Evolutionary conservation across 1,284 basidiomycete species (phyloP).

Genomic region (Coniophora puteana): DNA sequence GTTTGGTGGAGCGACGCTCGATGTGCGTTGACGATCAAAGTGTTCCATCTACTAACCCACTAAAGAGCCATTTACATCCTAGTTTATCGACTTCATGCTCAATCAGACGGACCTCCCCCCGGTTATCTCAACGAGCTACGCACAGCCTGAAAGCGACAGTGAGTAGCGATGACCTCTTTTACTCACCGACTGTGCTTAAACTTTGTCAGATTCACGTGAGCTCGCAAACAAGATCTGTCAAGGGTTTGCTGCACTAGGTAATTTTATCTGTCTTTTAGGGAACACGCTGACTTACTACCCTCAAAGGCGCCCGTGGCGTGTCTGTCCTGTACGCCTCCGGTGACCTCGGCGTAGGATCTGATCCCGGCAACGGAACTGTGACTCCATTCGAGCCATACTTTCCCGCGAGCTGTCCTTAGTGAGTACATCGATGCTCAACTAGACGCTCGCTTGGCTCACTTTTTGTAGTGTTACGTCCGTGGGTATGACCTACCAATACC

Average conservation of each 20-base stretch:
- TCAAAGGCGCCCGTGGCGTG: constrained; percentile 56
- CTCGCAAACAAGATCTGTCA: constrained; percentile 55
- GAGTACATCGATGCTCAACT: too few species aligned
- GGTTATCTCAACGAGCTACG: constrained; percentile 63
- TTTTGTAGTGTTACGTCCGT: constrained; percentile 29
- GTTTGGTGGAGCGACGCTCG: too few species aligned
- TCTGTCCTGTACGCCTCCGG: constrained; percentile 57
- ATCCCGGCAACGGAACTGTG: constrained; percentile 43
- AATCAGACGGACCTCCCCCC: constrained; percentile 34
- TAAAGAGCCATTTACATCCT: constrained; percentile 4
- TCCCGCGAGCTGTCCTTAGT: constrained; percentile 32
- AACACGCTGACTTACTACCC: too few species aligned
- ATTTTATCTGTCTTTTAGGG: too few species aligned
- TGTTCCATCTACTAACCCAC: constrained; percentile 24
- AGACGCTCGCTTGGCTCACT: too few species aligned
- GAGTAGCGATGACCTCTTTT: background rate
- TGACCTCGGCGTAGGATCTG: constrained; percentile 53
- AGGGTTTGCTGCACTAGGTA: constrained; percentile 47
- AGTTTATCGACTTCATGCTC: background rate
- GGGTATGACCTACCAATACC: constrained; percentile 53
- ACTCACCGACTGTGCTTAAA: constrained; percentile 18
- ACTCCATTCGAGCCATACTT: constrained; percentile 58
- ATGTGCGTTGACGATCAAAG: constrained; percentile 47
- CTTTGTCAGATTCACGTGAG: constrained; percentile 32
- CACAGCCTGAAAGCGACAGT: constrained; percentile 49